phyloP scores from a whole-genome alignment of 2,329 filamentous ascomycete genomes.

The Ascosphaera apis region DNA sequence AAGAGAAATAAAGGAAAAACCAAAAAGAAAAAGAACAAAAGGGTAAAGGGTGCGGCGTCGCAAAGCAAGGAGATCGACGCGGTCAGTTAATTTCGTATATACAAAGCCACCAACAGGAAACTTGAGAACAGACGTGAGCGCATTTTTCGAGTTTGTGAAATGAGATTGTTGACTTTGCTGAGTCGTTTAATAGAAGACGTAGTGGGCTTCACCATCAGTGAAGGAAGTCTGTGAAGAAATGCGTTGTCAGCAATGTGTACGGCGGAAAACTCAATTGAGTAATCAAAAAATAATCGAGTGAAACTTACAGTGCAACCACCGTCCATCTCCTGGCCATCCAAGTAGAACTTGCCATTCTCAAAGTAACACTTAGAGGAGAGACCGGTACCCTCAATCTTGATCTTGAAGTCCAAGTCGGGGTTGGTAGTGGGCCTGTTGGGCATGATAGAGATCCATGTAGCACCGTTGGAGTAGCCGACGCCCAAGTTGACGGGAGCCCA shows the following conservation, averaged over 20 bases:
- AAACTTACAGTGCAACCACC: slow-evolving; percentile 62
- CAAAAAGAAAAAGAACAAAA: too few species aligned
- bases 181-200: slow-evolving; percentile 18
- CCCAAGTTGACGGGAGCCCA: slow-evolving; percentile 73
- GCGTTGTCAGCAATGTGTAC: too few species aligned
- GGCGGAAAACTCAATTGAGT: too few species aligned
- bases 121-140: background rate
- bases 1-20: too few species aligned
- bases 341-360: slow-evolving; percentile 38
- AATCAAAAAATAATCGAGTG: background rate
- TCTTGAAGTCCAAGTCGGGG: slow-evolving; percentile 50
- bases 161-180: background rate
- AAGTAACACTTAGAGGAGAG: slow-evolving; percentile 40
- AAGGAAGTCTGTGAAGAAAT: too few species aligned
- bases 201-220: slow-evolving; percentile 22
- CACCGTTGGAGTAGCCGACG: slow-evolving; percentile 45
- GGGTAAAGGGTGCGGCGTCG: too few species aligned
- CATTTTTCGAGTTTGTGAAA: background rate
- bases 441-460: slow-evolving; percentile 65
- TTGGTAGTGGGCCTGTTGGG: slow-evolving; percentile 55
- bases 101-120: too few species aligned
- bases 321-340: slow-evolving; percentile 23
- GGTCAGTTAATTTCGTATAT: too few species aligned
- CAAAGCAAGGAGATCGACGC: too few species aligned
- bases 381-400: slow-evolving; percentile 48